phyloP scores from a whole-genome alignment of 148 eudicot genomes.

The Pouteria glomerata region DNA sequence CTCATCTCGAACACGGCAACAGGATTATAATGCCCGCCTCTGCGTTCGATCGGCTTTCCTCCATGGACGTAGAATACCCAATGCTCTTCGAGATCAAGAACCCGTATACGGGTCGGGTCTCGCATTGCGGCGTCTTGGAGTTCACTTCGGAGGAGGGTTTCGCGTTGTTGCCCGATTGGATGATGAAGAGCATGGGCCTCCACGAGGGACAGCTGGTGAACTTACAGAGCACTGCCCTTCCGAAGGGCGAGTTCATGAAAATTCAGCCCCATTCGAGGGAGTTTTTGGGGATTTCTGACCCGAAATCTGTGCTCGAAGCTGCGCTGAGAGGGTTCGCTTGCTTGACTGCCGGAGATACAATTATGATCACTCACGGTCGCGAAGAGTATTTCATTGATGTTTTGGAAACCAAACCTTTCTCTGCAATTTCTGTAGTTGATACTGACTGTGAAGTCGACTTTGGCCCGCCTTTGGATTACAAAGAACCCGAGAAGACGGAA shows the following conservation, averaged over 20 bases:
- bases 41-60: background rate
- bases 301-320: constrained; percentile 10
- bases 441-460: constrained; percentile 19
- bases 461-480: constrained; percentile 16
- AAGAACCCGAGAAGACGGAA: constrained; percentile 22
- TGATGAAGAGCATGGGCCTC: constrained; percentile 9
- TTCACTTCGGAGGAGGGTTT: constrained; percentile 13
- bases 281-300: background rate
- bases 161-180: constrained; percentile 11
- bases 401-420: constrained; percentile 11
- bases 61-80: background rate
- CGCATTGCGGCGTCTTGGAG: constrained; percentile 17
- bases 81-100: constrained; percentile 7
- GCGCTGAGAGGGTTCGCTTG: constrained; percentile 9
- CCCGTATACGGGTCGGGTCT: background rate
- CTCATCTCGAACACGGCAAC: constrained; percentile 11
- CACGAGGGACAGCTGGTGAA: constrained; percentile 4
- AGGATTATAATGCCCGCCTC: constrained; percentile 14
- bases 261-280: constrained; percentile 19
- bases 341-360: constrained; percentile 15
- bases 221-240: background rate
- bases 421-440: constrained; percentile 8
- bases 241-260: constrained; percentile 10
- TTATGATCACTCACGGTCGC: constrained; percentile 2
- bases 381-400: constrained; percentile 4